Evolutionary conservation across 2,329 filamentous ascomycete species (phyloP).

Genomic region (Monosporascus sp.): DNA sequence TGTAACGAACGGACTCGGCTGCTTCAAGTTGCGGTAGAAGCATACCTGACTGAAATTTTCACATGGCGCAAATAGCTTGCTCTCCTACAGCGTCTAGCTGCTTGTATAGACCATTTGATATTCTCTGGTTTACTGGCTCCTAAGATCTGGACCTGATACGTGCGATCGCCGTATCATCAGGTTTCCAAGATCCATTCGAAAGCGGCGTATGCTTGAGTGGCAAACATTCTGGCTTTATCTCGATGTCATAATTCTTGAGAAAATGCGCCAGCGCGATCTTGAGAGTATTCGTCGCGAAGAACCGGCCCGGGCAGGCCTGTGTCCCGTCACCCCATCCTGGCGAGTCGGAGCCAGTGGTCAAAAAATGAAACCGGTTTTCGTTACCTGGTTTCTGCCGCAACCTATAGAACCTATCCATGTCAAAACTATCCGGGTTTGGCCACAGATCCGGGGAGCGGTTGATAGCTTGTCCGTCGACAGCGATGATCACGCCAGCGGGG

Average conservation of each 20-base stretch:
- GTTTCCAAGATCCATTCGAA: no score
- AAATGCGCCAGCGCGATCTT: conserved; percentile 7
- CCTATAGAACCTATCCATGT: conserved; percentile 4
- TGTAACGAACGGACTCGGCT: no score
- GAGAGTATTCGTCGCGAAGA: conserved; percentile 7
- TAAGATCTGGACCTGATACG: no score
- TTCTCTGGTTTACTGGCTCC: no score
- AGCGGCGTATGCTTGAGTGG: no score
- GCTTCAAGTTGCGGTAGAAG: no score
- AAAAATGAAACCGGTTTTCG: conserved; percentile 3
- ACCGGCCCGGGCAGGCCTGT: conserved; percentile 9
- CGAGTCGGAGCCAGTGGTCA: conserved; percentile 1
- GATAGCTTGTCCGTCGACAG: conserved; percentile 5
- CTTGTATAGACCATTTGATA: no score
- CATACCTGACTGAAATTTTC: no score
- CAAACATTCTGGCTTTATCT: not conserved
- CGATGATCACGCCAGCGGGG: conserved; percentile 5
- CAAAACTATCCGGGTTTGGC: conserved; percentile 3
- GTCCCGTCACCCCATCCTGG: conserved; percentile 9
- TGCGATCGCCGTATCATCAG: no score
- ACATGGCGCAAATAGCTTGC: no score
- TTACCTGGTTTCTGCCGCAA: conserved; percentile 4
- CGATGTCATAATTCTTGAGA: conserved; percentile 5
- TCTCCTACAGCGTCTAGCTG: no score
- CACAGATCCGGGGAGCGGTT: conserved; percentile 3